A percentile compares a stretch with the other conserved stretches of the same genome.
phyloP scores from a whole-genome alignment of 1,284 basidiomycete genomes.

The Trichosporon ovoides region DNA sequence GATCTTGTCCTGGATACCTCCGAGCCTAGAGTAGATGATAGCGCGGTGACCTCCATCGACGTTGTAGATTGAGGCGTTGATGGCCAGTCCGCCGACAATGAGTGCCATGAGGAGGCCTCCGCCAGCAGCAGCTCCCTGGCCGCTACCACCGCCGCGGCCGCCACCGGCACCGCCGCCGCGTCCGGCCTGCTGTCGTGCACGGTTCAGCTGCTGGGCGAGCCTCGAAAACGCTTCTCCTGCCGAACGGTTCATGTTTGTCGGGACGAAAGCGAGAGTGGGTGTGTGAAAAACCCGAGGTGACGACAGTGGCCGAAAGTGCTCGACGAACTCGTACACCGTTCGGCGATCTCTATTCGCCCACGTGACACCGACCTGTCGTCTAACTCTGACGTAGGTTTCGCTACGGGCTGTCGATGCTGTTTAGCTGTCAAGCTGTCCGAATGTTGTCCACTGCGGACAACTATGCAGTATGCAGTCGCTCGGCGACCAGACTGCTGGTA shows the following conservation, averaged over 20 bases:
- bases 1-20: constrained; percentile 76
- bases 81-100: constrained; percentile 70
- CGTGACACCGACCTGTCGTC: background rate
- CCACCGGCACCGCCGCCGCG: constrained; percentile 33
- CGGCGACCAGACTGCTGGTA: too few species aligned
- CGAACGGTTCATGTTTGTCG: constrained; percentile 36
- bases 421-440: too few species aligned
- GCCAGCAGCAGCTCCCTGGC: constrained; percentile 67
- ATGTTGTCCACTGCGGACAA: too few species aligned
- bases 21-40: constrained; percentile 89
- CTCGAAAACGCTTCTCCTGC: constrained; percentile 43
- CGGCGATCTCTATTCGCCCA: background rate
- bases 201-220: constrained; percentile 44
- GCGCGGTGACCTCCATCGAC: constrained; percentile 99
- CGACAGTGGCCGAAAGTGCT: constrained; percentile 6
- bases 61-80: constrained; percentile 90
- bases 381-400: constrained; percentile 2
- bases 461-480: too few species aligned
- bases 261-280: background rate
- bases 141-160: constrained; percentile 45
- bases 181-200: constrained; percentile 36
- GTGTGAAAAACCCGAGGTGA: background rate
- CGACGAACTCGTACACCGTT: background rate
- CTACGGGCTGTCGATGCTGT: too few species aligned
- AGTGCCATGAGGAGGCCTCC: constrained; percentile 71